Conservation (phyloP, 441 rosid species). For the Populus hybrid region DNA sequence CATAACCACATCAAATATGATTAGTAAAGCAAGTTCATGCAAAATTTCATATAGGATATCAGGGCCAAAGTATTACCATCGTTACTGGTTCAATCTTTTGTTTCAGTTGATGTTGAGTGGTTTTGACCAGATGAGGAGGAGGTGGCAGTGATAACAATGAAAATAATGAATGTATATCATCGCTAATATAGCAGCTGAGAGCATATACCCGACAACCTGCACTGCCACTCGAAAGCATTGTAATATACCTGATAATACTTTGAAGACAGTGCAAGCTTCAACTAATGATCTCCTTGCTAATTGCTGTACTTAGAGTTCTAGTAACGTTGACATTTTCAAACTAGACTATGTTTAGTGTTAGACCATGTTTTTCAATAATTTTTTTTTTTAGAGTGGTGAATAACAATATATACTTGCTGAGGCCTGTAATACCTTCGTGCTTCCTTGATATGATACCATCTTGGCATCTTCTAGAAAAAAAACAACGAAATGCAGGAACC, state of each 20-base stretch:
- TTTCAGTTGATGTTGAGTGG: background rate
- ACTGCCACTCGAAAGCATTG: background rate
- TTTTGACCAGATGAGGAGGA: too few species aligned
- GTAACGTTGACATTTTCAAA: too few species aligned
- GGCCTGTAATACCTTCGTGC: too few species aligned
- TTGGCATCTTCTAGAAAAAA: too few species aligned
- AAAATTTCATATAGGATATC: background rate
- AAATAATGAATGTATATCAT: conserved; percentile 23
- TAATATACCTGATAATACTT: conserved; percentile 7
- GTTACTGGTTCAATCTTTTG: background rate
- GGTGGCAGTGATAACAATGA: background rate
- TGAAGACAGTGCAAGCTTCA: conserved; percentile 27
- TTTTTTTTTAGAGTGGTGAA: too few species aligned
- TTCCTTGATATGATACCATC: too few species aligned
- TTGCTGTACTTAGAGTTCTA: too few species aligned
- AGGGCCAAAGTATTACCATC: conserved; percentile 15
- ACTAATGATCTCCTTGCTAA: too few species aligned
- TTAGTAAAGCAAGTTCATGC: background rate
- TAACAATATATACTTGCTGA: too few species aligned
- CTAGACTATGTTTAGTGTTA: too few species aligned
- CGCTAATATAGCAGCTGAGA: conserved; percentile 29
- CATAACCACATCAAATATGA: background rate
- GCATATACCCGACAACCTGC: conserved; percentile 18
- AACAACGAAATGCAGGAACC: too few species aligned
- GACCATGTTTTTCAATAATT: too few species aligned